phyloP scores from a whole-genome alignment of 2,329 filamentous ascomycete genomes.

The Colletotrichum trifolii region DNA sequence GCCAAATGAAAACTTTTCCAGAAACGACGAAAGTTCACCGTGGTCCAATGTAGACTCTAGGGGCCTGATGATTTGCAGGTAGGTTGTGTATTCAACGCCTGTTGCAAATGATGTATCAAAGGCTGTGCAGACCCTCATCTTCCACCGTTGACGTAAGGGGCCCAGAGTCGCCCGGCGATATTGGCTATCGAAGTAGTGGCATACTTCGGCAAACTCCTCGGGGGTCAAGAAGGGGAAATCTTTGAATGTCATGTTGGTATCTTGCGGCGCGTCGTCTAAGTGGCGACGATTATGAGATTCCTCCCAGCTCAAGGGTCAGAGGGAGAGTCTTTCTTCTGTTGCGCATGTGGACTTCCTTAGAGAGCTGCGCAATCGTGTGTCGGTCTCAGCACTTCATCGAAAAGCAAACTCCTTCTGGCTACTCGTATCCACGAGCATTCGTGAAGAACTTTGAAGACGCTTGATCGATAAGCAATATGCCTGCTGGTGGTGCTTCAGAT shows the following conservation, averaged over 20 bases:
- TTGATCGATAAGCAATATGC: too few species aligned
- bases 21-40: slow-evolving; percentile 56
- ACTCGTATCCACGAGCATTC: too few species aligned
- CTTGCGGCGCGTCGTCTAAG: not conserved
- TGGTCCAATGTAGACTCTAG: slow-evolving; percentile 58
- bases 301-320: too few species aligned
- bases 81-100: slow-evolving; percentile 61
- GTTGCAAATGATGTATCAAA: slow-evolving; percentile 57
- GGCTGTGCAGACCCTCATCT: slow-evolving; percentile 63
- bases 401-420: too few species aligned
- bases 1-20: slow-evolving; percentile 59
- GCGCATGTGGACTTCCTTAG: too few species aligned
- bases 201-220: slow-evolving; percentile 73
- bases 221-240: slow-evolving; percentile 70
- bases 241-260: slow-evolving; percentile 46
- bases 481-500: slow-evolving; percentile 4
- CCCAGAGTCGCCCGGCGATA: slow-evolving; percentile 70
- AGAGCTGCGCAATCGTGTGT: too few species aligned
- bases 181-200: slow-evolving; percentile 68
- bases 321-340: too few species aligned
- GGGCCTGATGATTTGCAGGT: slow-evolving; percentile 66
- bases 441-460: too few species aligned
- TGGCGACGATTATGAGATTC: too few species aligned
- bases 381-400: too few species aligned
- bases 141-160: slow-evolving; percentile 64